These are phyloP conservation scores for Termitomyces sp. DNA, from an alignment of 768 basidiomycete genomes.

Conservation along the genomic window DNA sequence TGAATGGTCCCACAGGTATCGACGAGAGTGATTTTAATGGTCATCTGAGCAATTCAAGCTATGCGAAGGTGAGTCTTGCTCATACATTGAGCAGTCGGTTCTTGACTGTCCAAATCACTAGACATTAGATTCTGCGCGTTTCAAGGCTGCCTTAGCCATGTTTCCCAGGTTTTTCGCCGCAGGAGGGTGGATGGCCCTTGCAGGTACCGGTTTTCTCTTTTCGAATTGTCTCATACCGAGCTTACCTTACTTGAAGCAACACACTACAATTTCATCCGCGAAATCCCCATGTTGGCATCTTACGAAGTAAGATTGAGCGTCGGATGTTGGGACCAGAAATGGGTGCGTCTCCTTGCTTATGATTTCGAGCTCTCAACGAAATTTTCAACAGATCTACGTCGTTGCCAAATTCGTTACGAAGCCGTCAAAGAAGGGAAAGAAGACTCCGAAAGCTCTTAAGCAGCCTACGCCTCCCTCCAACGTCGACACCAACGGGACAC, in stretches of 20 bases:
- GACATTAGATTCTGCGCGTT: slow-evolving; percentile 48
- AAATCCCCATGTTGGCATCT: slow-evolving; percentile 60
- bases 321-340: slow-evolving; percentile 75
- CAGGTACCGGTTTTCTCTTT: slow-evolving; percentile 37
- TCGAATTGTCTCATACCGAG: slow-evolving; percentile 20
- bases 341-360: slow-evolving; percentile 36
- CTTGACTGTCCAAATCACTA: slow-evolving; percentile 11
- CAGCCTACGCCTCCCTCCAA: slow-evolving; percentile 7
- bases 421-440: slow-evolving; percentile 34
- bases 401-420: slow-evolving; percentile 64
- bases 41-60: slow-evolving; percentile 81
- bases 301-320: slow-evolving; percentile 65
- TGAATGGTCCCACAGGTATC: slow-evolving; percentile 37
- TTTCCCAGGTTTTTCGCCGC: slow-evolving; percentile 59
- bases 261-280: slow-evolving; percentile 66
- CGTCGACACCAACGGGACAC: slow-evolving; percentile 9
- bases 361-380: neutral
- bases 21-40: slow-evolving; percentile 75
- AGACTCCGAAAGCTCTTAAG: slow-evolving; percentile 15
- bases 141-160: slow-evolving; percentile 44
- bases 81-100: neutral
- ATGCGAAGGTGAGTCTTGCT: slow-evolving; percentile 55
- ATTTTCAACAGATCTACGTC: slow-evolving; percentile 50
- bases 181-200: slow-evolving; percentile 64
- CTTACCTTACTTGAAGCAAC: slow-evolving; percentile 40